Evolutionary conservation across 306 rosid species (phyloP), one percentile per base, ranked within the genome.

Genomic region (Inga laurina): DNA sequence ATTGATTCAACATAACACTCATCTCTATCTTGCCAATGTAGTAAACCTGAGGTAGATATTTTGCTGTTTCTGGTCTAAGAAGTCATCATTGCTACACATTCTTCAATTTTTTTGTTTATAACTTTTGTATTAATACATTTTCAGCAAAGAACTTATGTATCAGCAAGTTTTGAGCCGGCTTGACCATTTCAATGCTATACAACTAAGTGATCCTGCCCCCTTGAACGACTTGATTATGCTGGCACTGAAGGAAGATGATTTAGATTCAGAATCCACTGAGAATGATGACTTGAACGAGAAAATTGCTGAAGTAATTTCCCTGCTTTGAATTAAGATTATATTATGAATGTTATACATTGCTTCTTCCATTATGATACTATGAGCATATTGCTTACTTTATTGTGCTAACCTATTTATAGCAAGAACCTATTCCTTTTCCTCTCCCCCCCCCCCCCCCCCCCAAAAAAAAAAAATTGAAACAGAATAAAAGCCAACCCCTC

Each of bases 141-240:
- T 79, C 93, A 95, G 98, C 89, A 89, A 95, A 89, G 99, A 95
- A 88, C 98, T 95, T 75, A 95, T 95, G 94, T 95, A 95, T 79
- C 97, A 95, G 88, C 99, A 96, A 89, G 99, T 89, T 86, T 82
- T 93, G 77, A 90, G 88, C 75, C 94, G 97, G 57, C 93, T 96
- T 86, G 89, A 88, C 43, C 96, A 92, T 86, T 92, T 92, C 82
- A 92, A 89, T 82, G 97, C 98, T 32, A 96, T 96, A 68, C 92
- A 92, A 84, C 85, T 96, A 81, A 96, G 97, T 88, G 91, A 91
- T 72, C 97, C 98, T 37, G 94, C 93, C 79, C 93, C 94, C 2
- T 61, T 92, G 77, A 86, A 72, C 82, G 99, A 92, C 88, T 87
- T 92, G 88, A 81, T 93, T 76, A 83, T 88, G 82, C 81, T 96